Evolutionary conservation across 345 rosid species (phyloP).

Genomic region (Punica granatum): DNA sequence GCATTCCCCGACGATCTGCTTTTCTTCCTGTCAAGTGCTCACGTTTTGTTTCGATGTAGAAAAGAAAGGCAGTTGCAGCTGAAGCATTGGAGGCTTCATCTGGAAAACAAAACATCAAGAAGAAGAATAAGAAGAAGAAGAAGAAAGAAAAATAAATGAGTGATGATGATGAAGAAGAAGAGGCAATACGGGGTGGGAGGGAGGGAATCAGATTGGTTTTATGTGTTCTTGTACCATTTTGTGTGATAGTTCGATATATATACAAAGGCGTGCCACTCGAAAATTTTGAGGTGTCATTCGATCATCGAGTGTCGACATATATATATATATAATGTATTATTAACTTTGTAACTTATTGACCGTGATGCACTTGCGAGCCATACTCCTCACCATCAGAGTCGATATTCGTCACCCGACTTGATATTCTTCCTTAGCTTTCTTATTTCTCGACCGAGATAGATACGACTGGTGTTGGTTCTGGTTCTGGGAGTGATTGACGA

Average conservation of each 20-base stretch:
- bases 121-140: neutral
- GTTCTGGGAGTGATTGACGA: too few species aligned
- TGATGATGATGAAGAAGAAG: too few species aligned
- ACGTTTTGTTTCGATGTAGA: neutral
- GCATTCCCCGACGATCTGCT: neutral
- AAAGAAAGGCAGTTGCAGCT: neutral
- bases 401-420: too few species aligned
- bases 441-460: too few species aligned
- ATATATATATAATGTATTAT: too few species aligned
- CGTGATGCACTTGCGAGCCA: neutral
- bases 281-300: neutral
- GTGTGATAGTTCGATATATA: neutral
- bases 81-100: neutral
- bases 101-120: too few species aligned
- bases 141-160: neutral
- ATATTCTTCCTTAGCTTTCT: too few species aligned
- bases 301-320: too few species aligned
- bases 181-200: too few species aligned
- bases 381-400: neutral
- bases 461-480: too few species aligned
- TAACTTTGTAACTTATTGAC: neutral
- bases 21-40: neutral
- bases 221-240: too few species aligned
- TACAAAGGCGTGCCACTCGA: neutral
- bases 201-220: too few species aligned